Percentiles rank a stretch among this genome's conserved stretches.
Evolutionary conservation across 179 eudicot genomes (phyloP).

Genomic region (Beta corolliflora): DNA sequence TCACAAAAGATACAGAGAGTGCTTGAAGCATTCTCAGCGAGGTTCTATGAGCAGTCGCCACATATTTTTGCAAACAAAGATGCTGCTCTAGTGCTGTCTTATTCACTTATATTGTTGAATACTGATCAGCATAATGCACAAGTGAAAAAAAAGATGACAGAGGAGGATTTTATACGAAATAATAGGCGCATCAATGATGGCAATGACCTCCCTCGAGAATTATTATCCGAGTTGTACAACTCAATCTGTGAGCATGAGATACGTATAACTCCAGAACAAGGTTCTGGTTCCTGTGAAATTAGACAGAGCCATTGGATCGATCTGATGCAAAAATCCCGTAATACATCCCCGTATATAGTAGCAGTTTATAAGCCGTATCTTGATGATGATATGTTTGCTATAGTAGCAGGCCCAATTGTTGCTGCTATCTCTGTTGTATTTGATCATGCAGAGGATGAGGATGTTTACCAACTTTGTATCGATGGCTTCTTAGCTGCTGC

Average conservation of each 20-base stretch:
- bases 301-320: constrained; percentile 65
- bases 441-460: constrained; percentile 69
- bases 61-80: constrained; percentile 63
- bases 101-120: constrained; percentile 75
- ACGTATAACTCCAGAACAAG: constrained; percentile 63
- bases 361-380: constrained; percentile 51
- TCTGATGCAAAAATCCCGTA: constrained; percentile 58
- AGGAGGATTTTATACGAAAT: constrained; percentile 78
- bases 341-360: constrained; percentile 52
- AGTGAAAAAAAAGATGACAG: constrained; percentile 83
- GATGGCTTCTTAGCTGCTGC: constrained; percentile 73
- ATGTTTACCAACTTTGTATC: constrained; percentile 62
- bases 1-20: constrained; percentile 76
- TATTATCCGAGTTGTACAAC: constrained; percentile 61
- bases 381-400: constrained; percentile 69
- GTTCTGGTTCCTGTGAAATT: constrained; percentile 48
- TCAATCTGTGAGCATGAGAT: constrained; percentile 72
- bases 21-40: constrained; percentile 71
- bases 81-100: constrained; percentile 70
- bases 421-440: constrained; percentile 82
- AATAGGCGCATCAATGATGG: constrained; percentile 67
- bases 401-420: constrained; percentile 66
- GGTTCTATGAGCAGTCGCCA: constrained; percentile 73
- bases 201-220: constrained; percentile 75
- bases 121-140: constrained; percentile 77